Base-by-base conservation (phyloP, 441 rosid genomes). In the Mallotus repandus region DNA sequence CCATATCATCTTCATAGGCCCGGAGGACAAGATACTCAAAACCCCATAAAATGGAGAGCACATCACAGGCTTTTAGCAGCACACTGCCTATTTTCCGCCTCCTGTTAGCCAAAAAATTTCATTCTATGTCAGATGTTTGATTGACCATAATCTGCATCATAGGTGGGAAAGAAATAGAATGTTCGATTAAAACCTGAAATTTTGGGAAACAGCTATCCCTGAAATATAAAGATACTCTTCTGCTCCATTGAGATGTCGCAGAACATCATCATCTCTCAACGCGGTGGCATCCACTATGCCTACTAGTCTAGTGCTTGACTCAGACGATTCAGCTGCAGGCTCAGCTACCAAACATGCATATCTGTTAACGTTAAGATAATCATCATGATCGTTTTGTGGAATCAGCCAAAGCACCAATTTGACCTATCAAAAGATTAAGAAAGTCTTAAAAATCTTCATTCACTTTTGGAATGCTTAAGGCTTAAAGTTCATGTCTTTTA, bases 261-360 rank as follows among this genome's bases (percentile, higher is more conserved):
- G 84, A 9, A 92, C 91, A 58, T 70, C 77, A 21, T 63, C 64
- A 67, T 92, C 97, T 53, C 86, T 80, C 29, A 74, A 70, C 38
- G 79, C 94, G 29, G 99, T 89, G 64, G 84, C 85, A 71, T 94
- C 97, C 65, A 88, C 99, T 13, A 88, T 84, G 15, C 97, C 99
- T 2, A 91, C 94, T 1, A 87, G 86, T 69, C 74, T 77, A 13
- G 74, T 62, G 52, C 63, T 29, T 16, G 78, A 66, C 4, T 19
- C 56, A 7, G 45, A 45, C 8, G 77, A 66, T 32, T 78, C 88
- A 29, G 58, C 48, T 15, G 79, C 25, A 38, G 87, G 79, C 75
- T 92, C 91, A 4, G 94, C 97, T 35, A 92, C 95, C 63, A 94
- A 78, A 70, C 96, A 94, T 43, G 96, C 97, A 43, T 92, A 94